phyloP scores from a whole-genome alignment of 2,329 filamentous ascomycete species.

The Fusarium coffeatum region DNA sequence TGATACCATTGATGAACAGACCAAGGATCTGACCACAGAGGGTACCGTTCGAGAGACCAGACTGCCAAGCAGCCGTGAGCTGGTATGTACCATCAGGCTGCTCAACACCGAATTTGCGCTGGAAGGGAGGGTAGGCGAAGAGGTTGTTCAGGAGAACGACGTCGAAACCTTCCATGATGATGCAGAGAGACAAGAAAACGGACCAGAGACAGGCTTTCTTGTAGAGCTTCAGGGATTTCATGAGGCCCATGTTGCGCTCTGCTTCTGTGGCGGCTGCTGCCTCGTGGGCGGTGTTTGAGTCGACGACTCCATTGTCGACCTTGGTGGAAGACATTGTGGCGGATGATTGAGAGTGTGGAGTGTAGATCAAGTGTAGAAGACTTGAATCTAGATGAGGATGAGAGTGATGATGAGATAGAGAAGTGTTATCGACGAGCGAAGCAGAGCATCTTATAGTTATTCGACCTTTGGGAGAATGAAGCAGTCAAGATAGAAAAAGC shows the following conservation, averaged over 20 bases:
- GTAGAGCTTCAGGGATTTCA: slow-evolving; percentile 55
- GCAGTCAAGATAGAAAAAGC: slow-evolving; percentile 5
- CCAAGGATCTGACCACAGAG: slow-evolving; percentile 63
- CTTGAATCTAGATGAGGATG: neutral
- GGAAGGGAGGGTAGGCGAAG: slow-evolving; percentile 56
- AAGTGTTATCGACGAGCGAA: neutral
- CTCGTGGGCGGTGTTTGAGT: slow-evolving; percentile 37
- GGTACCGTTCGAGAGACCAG: slow-evolving; percentile 61
- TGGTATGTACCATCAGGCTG: slow-evolving; percentile 56
- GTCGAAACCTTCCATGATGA: slow-evolving; percentile 58
- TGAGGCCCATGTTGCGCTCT: slow-evolving; percentile 51
- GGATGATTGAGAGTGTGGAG: neutral
- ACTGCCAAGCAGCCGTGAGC: slow-evolving; percentile 64
- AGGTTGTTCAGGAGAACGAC: slow-evolving; percentile 54
- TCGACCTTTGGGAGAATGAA: neutral
- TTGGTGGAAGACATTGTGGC: slow-evolving; percentile 29
- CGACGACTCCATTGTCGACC: slow-evolving; percentile 25
- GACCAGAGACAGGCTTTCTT: slow-evolving; percentile 54
- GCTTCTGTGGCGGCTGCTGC: slow-evolving; percentile 48
- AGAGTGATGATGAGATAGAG: slow-evolving; percentile 3
- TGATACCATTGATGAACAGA: slow-evolving; percentile 60
- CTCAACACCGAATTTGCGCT: slow-evolving; percentile 54
- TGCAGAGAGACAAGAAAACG: slow-evolving; percentile 52
- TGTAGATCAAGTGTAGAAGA: neutral
- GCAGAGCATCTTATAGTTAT: slow-evolving; percentile 19